phyloP scores from a whole-genome alignment of 1,139 yeast genomes.

The Hanseniaspora uvarum region DNA sequence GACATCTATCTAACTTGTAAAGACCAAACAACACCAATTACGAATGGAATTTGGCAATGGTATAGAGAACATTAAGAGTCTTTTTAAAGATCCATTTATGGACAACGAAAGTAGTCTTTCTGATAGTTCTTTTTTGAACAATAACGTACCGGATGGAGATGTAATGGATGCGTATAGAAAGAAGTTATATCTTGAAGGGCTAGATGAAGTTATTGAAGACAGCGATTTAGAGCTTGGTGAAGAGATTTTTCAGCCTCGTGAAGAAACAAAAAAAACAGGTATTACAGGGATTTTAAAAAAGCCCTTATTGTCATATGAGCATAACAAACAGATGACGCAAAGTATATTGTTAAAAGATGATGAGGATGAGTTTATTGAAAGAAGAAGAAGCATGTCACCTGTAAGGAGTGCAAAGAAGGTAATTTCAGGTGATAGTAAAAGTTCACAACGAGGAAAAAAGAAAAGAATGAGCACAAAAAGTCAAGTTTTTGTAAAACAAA shows the following conservation, averaged over 20 bases:
- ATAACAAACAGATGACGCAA: not conserved
- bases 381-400: not conserved
- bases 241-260: not conserved
- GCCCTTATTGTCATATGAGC: not conserved
- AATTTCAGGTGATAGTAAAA: not conserved
- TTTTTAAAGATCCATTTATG: not conserved
- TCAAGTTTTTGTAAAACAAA: not conserved
- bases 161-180: not conserved
- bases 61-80: not conserved
- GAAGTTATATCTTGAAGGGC: not conserved
- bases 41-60: slow-evolving; percentile 16
- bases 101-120: slow-evolving; percentile 3
- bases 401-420: not conserved
- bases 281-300: not conserved
- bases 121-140: not conserved
- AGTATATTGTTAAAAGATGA: not conserved
- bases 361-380: not conserved
- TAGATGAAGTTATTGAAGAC: not conserved
- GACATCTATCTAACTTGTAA: not conserved
- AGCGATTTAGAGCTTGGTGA: slow-evolving; percentile 5
- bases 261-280: not conserved
- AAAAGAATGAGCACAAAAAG: not conserved
- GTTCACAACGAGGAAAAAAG: not conserved
- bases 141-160: not conserved
- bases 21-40: slow-evolving; percentile 1